phyloP scores from a whole-genome alignment of 495 filamentous ascomycete genomes.

The Acidomyces sp. region DNA sequence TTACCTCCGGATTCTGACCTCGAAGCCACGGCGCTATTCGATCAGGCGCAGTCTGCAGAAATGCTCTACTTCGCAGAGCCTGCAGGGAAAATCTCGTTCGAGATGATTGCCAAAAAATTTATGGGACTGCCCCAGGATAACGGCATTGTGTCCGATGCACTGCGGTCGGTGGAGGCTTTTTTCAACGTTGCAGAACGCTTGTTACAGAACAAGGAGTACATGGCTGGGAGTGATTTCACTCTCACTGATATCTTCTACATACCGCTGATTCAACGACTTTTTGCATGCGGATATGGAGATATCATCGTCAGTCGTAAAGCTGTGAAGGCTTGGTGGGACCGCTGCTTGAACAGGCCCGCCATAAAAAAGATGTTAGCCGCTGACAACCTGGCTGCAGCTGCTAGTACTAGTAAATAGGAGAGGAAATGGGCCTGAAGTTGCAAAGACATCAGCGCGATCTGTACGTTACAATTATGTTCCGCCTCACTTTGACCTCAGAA shows the following conservation, averaged over 20 bases:
- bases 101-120: conserved; percentile 34
- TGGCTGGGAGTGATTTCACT: conserved; percentile 33
- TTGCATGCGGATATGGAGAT: conserved; percentile 32
- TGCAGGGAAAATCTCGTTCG: conserved; percentile 32
- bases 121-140: conserved; percentile 33
- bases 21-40: conserved; percentile 32
- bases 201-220: conserved; percentile 30
- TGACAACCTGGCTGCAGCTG: background rate
- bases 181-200: conserved; percentile 33
- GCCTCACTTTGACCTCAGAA: no score
- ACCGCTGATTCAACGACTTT: conserved; percentile 33
- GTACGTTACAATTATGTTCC: no score
- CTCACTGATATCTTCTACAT: conserved; percentile 36
- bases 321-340: conserved; percentile 21
- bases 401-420: background rate
- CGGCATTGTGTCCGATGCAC: conserved; percentile 28
- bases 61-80: conserved; percentile 33
- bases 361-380: background rate
- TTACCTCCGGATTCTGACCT: conserved; percentile 30
- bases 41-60: conserved; percentile 32
- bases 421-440: no score
- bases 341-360: background rate
- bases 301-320: conserved; percentile 30
- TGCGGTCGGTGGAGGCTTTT: conserved; percentile 29
- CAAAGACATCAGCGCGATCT: no score